Evolutionary conservation across 805 yeast genomes (phyloP).

Genomic region (Alloascoidea africana): DNA sequence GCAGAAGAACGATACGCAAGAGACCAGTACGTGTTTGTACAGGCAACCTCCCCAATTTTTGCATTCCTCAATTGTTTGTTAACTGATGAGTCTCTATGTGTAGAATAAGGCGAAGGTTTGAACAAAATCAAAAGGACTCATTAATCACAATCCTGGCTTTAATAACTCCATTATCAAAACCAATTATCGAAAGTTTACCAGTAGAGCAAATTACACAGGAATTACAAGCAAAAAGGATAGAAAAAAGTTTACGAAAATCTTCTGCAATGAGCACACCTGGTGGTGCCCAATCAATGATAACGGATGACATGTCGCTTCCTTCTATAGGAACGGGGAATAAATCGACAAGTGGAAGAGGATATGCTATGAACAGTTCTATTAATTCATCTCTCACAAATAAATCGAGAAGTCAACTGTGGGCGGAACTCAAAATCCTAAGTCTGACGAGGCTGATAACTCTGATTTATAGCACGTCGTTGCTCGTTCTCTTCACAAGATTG

Average conservation of each 20-base stretch:
- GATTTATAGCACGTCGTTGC: slow-evolving; percentile 49
- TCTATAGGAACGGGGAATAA: no score
- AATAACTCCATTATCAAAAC: slow-evolving; percentile 47
- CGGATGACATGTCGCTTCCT: no score
- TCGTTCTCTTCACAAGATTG: slow-evolving; percentile 66
- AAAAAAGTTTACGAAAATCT: slow-evolving; percentile 5
- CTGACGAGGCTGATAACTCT: slow-evolving; percentile 60
- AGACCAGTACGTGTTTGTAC: slow-evolving; percentile 20
- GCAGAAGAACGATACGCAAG: slow-evolving; percentile 35
- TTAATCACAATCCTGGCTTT: slow-evolving; percentile 52
- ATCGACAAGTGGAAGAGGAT: no score
- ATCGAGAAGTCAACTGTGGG: slow-evolving; percentile 66
- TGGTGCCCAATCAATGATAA: no score
- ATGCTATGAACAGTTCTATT: no score
- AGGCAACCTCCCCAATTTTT: background rate
- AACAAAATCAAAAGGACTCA: slow-evolving; percentile 68
- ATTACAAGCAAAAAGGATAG: slow-evolving; percentile 35
- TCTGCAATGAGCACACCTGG: no score
- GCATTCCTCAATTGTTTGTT: background rate
- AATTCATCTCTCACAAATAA: background rate
- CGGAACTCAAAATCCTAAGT: slow-evolving; percentile 60
- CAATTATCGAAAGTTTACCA: slow-evolving; percentile 35
- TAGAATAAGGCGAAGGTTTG: slow-evolving; percentile 45
- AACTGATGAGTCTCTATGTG: background rate
- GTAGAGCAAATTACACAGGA: slow-evolving; percentile 48